Conservation (phyloP, 2,329 filamentous ascomycete genomes). For the Waltergamsia citrina region DNA sequence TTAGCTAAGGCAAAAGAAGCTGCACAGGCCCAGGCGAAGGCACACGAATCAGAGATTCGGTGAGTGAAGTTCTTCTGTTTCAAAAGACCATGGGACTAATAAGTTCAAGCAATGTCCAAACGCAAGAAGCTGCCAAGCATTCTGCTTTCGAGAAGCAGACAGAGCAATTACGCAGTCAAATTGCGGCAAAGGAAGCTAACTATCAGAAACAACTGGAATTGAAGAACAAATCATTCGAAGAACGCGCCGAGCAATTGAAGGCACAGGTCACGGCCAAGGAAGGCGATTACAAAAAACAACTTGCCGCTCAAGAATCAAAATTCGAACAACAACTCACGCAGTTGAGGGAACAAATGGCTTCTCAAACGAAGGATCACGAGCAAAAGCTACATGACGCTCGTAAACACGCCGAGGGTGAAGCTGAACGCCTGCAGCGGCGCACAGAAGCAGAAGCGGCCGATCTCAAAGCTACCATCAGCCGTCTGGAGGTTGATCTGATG, state of each 20-base stretch:
- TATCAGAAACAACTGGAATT: conserved; percentile 12
- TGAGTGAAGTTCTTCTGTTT: conserved; percentile 22
- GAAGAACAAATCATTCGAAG: conserved; percentile 18
- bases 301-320: conserved; percentile 1
- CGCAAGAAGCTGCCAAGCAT: conserved; percentile 16
- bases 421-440: conserved; percentile 35
- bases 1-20: conserved; percentile 19
- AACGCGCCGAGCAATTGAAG: conserved; percentile 14
- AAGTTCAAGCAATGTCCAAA: conserved; percentile 17
- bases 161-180: conserved; percentile 13
- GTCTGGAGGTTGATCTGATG: conserved; percentile 52
- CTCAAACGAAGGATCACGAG: conserved; percentile 23
- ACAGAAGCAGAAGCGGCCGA: conserved; percentile 55
- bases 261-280: conserved; percentile 18
- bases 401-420: conserved; percentile 37
- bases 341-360: conserved; percentile 6
- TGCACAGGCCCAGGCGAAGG: conserved; percentile 17
- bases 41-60: conserved; percentile 58
- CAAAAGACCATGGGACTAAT: conserved; percentile 20
- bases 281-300: conserved; percentile 7
- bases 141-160: conserved; percentile 12
- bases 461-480: conserved; percentile 48
- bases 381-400: conserved; percentile 34
- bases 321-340: conserved; percentile 8
- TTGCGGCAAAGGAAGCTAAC: conserved; percentile 11